These are phyloP conservation scores for Polygonum maritimum DNA, from an alignment of 148 eudicot species.

Conservation along the genomic window DNA sequence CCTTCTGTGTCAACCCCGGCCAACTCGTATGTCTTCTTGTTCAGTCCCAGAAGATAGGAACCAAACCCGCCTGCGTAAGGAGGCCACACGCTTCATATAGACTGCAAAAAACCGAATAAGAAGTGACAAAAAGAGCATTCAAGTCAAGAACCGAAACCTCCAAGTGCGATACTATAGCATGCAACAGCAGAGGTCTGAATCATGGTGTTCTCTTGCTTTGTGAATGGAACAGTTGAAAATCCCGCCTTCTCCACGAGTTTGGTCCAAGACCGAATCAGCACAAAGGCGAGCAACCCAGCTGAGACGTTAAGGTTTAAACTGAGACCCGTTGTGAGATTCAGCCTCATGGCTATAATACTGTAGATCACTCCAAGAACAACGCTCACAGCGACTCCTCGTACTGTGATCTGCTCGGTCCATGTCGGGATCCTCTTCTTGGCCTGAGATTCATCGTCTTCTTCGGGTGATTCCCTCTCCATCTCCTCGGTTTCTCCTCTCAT, in stretches of 20 bases:
- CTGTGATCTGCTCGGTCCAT: conserved; percentile 67
- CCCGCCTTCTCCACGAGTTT: conserved; percentile 38
- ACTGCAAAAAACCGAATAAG: not conserved
- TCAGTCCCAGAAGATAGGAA: conserved; percentile 62
- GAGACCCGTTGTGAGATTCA: conserved; percentile 70
- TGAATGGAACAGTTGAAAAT: conserved; percentile 48
- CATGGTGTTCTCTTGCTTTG: conserved; percentile 83
- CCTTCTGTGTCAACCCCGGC: conserved; percentile 53
- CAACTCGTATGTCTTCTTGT: conserved; percentile 64
- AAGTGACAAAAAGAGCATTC: not conserved
- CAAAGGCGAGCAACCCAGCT: conserved; percentile 72
- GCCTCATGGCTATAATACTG: conserved; percentile 71
- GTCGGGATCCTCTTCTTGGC: conserved; percentile 34
- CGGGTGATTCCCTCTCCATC: conserved; percentile 4
- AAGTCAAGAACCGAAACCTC: conserved; percentile 38
- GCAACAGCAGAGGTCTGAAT: conserved; percentile 85
- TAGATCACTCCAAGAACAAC: conserved; percentile 40
- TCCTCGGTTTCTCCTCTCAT: not conserved
- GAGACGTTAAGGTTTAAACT: conserved; percentile 69
- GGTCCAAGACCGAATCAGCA: conserved; percentile 51
- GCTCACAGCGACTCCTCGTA: conserved; percentile 55
- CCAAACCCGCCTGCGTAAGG: conserved; percentile 61
- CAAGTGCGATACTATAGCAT: conserved; percentile 69
- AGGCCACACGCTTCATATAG: not conserved
- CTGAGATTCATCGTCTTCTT: conserved; percentile 10